These are phyloP conservation scores for Trichoderma simmonsii DNA, from an alignment of 2,329 filamentous ascomycete genomes.

Conservation along the genomic window DNA sequence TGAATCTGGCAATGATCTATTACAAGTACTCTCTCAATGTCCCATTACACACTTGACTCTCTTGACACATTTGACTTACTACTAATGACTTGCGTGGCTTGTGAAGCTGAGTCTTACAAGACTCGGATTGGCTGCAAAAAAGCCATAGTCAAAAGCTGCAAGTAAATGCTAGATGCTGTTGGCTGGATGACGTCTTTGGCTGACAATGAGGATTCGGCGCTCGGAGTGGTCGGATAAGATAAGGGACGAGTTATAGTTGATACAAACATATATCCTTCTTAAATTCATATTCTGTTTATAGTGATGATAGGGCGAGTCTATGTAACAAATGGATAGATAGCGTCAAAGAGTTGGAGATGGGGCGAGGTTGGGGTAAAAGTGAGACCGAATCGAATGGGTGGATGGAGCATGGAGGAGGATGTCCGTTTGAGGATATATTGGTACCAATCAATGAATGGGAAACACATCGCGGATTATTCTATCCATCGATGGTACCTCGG, in stretches of 20 bases:
- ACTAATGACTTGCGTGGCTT: background rate
- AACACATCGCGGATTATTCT: background rate
- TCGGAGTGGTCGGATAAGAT: background rate
- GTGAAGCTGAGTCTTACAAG: background rate
- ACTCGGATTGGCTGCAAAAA: background rate
- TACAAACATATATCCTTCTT: background rate
- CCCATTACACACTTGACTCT: background rate
- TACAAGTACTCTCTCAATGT: background rate
- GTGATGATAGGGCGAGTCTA: background rate
- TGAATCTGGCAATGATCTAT: background rate
- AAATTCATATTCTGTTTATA: fast-evolving
- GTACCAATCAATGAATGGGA: background rate
- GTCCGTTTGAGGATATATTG: background rate
- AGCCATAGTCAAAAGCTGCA: background rate
- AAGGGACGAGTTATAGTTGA: background rate
- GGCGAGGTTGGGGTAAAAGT: background rate
- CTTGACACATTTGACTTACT: background rate
- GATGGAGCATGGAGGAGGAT: background rate
- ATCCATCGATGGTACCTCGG: background rate
- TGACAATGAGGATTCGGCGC: background rate
- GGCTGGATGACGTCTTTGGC: background rate
- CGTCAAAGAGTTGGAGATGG: background rate
- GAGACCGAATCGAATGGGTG: background rate
- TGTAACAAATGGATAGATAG: background rate
- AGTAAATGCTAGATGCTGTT: background rate